A percentile compares a stretch with the other conserved stretches of the same genome.
These are phyloP conservation scores for Erysimum cheiranthoides DNA, from an alignment of 345 rosid species.

Conservation along the genomic window DNA sequence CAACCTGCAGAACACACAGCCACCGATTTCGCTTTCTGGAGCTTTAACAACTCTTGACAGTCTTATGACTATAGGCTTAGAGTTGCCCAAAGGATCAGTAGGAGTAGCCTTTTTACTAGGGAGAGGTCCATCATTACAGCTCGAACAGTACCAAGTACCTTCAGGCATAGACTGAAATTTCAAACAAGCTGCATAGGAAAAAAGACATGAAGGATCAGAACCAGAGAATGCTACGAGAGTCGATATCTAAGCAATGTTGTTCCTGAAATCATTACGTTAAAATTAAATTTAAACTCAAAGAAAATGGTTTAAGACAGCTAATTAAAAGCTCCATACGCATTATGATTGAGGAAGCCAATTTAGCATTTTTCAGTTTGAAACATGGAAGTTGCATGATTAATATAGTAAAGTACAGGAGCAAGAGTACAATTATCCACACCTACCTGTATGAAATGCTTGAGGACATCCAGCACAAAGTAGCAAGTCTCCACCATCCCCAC, in stretches of 20 bases:
- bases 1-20: conserved; percentile 96
- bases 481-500: conserved; percentile 88
- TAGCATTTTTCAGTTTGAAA: conserved; percentile 18
- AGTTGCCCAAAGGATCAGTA: conserved; percentile 48
- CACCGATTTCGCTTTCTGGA: conserved; percentile 84
- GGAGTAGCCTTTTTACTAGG: conserved; percentile 51
- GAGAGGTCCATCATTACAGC: conserved; percentile 63
- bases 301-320: background rate
- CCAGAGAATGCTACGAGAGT: background rate
- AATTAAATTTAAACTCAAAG: background rate
- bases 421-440: conserved; percentile 20
- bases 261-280: background rate
- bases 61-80: conserved; percentile 65
- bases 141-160: conserved; percentile 79
- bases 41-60: conserved; percentile 71
- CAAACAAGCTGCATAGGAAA: conserved; percentile 79
- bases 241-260: background rate
- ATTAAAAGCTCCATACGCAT: background rate
- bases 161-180: conserved; percentile 65
- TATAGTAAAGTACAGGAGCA: background rate
- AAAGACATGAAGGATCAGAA: conserved; percentile 38
- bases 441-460: conserved; percentile 89
- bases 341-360: background rate
- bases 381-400: background rate
- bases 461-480: conserved; percentile 83